Evolutionary conservation across 2,329 filamentous ascomycete species (phyloP), one percentile per base, ranked within the genome.

Genomic region (Pseudogymnoascus sp.): DNA sequence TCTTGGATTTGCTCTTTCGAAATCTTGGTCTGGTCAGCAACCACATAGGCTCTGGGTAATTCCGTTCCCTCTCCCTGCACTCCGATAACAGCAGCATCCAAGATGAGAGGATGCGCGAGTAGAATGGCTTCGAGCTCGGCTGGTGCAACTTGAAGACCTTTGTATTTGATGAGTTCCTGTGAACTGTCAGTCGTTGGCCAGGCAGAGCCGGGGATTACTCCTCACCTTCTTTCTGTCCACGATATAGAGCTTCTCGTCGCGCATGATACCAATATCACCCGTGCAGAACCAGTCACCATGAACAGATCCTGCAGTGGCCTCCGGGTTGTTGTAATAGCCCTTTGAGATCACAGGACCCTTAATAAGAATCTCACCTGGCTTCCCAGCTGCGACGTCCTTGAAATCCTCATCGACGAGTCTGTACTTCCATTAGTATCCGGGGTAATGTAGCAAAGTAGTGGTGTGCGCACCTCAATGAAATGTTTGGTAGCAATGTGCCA

Each of bases 331-430:
- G 88, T 88, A 93, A 74, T 95, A 95, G 4, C 88, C 87, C 65
- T 84, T 86, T 83, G 91, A 88, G 49, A 93, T 76, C 40, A 85
- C 90, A 1, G 88, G 90, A 0, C 83, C 88, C 1, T 82, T 80
- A 3, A 92, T 78, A 85, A 86, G 91, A 23, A 93, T 77, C 75
- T 95, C 90, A 5, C 90, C 90, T 3, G 80, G 78, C 70, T 85
- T 76, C 58, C 81, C 79, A 4, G 77, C 66, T 66, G 73, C 74
- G 60, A 86, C 76, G 64, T 84, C 81, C 2, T 75, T 79, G 12
- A 75, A 75, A 43, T 83, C 80, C 9, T 80, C 76, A 62, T 82
- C 80, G 69, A 93, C 81, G 64, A 95, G 80, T 71, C 85, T 87
- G 2, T 83, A 52, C 28, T n/a, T 61, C 5, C 3, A 35, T 61